phyloP scores from a whole-genome alignment of 1,139 yeast species.

The Geotrichum siamense region DNA sequence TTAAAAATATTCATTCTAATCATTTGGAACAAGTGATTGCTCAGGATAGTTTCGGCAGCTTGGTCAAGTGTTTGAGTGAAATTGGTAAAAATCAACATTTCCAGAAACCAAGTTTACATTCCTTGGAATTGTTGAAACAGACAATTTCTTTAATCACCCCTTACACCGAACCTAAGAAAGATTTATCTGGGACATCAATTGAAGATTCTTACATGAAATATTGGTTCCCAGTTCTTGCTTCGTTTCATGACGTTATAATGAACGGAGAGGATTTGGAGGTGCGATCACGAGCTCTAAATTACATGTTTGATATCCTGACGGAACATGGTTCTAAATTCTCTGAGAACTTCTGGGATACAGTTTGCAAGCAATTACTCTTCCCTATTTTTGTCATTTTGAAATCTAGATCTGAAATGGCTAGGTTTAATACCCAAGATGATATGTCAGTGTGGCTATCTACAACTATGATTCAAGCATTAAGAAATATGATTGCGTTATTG shows the following conservation, averaged over 20 bases:
- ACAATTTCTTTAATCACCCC: constrained; percentile 50
- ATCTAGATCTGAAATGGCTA: constrained; percentile 65
- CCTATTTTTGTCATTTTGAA: constrained; percentile 83
- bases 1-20: constrained; percentile 54
- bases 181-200: constrained; percentile 30
- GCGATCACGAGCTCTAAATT: constrained; percentile 77
- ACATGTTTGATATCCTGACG: constrained; percentile 71
- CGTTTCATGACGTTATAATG: constrained; percentile 86
- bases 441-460: constrained; percentile 94
- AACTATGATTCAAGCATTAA: constrained; percentile 88
- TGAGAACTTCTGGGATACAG: constrained; percentile 69
- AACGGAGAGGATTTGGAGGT: constrained; percentile 92
- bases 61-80: constrained; percentile 71
- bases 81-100: constrained; percentile 77
- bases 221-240: constrained; percentile 79
- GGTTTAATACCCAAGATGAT: constrained; percentile 62
- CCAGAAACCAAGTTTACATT: constrained; percentile 73
- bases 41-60: constrained; percentile 68
- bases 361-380: constrained; percentile 71
- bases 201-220: constrained; percentile 43
- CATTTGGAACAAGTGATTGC: constrained; percentile 56
- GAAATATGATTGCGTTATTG: constrained; percentile 78
- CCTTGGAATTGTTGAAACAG: constrained; percentile 66
- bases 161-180: constrained; percentile 15
- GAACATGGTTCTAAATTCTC: constrained; percentile 74